Percentiles rank a stretch among this genome's conserved stretches.
These are phyloP conservation scores for Suillus subalutaceus DNA, from an alignment of 768 basidiomycete species.

Conservation along the genomic window DNA sequence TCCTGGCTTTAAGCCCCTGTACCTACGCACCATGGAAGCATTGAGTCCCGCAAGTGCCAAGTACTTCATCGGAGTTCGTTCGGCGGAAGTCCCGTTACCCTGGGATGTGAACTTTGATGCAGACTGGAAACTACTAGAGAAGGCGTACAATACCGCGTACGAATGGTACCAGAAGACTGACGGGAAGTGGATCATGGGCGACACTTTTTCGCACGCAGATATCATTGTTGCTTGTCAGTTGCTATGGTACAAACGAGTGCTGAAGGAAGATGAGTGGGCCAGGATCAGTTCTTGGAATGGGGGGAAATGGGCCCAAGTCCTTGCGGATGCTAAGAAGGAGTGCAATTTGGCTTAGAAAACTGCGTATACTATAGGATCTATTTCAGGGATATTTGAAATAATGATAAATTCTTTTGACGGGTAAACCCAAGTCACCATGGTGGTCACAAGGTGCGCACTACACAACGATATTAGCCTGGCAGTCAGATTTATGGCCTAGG, in stretches of 20 bases:
- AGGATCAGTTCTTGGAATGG: constrained; percentile 27
- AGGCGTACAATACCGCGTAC: constrained; percentile 15
- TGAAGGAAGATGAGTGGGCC: constrained; percentile 28
- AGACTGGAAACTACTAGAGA: constrained; percentile 28
- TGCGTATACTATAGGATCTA: not conserved
- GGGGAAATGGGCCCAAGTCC: constrained; percentile 28
- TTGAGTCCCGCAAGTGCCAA: constrained; percentile 38
- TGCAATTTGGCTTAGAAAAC: constrained; percentile 21
- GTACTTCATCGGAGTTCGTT: constrained; percentile 42
- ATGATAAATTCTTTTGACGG: not conserved
- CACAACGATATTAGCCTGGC: no score
- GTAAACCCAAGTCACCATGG: not conserved
- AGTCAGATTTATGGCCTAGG: no score
- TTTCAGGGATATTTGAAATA: not conserved
- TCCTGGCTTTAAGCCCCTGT: constrained; percentile 5
- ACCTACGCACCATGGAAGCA: constrained; percentile 25
- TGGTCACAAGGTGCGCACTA: not conserved
- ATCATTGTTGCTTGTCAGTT: constrained; percentile 7
- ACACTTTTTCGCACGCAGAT: constrained; percentile 14
- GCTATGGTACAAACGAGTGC: constrained; percentile 25
- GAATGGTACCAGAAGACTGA: constrained; percentile 24
- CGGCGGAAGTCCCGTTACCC: constrained; percentile 32
- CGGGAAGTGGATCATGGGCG: constrained; percentile 23
- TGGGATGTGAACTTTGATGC: constrained; percentile 40
- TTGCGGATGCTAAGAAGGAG: constrained; percentile 29